Evolutionary conservation across 345 rosid species (phyloP).

Genomic region (Aquilaria yunnanensis): DNA sequence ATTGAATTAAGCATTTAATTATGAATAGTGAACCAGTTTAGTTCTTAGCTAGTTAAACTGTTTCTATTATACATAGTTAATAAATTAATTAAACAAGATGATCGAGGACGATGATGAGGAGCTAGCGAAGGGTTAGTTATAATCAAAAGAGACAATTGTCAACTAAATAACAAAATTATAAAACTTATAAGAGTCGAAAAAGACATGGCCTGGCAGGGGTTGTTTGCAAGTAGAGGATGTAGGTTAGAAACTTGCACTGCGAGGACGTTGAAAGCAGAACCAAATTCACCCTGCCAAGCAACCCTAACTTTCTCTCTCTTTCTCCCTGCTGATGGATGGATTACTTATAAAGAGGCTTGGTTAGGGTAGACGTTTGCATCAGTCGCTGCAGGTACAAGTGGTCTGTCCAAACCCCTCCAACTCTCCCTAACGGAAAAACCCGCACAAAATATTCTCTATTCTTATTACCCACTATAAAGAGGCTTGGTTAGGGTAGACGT

Average conservation of each 20-base stretch:
- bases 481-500: slow-evolving; percentile 59
- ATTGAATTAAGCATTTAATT: too few relatives aligned
- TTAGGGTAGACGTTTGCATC: slow-evolving; percentile 43
- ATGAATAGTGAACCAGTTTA: too few relatives aligned
- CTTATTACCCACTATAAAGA: slow-evolving; percentile 31
- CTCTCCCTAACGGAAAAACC: slow-evolving; percentile 58
- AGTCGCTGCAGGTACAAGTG: slow-evolving; percentile 48
- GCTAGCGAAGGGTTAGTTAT: too few relatives aligned
- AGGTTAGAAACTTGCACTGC: slow-evolving; percentile 43
- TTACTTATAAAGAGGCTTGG: slow-evolving; percentile 48
- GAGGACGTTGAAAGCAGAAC: slow-evolving; percentile 77
- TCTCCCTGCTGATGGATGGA: slow-evolving; percentile 12
- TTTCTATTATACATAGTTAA: too few relatives aligned
- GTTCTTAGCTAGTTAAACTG: too few relatives aligned
- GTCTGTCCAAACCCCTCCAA: slow-evolving; percentile 45
- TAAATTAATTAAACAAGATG: too few relatives aligned
- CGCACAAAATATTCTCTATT: too few relatives aligned
- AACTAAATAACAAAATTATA: background rate
- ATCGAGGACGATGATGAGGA: too few relatives aligned
- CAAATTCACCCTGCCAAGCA: slow-evolving; percentile 61
- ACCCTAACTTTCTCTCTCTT: slow-evolving; percentile 27
- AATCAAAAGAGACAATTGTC: too few relatives aligned
- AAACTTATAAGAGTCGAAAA: background rate
- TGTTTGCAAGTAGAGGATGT: slow-evolving; percentile 61
- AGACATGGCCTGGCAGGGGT: slow-evolving; percentile 24